These are phyloP conservation scores for Podosphaera fusca DNA, from an alignment of 2,329 filamentous ascomycete genomes.

Conservation along the genomic window DNA sequence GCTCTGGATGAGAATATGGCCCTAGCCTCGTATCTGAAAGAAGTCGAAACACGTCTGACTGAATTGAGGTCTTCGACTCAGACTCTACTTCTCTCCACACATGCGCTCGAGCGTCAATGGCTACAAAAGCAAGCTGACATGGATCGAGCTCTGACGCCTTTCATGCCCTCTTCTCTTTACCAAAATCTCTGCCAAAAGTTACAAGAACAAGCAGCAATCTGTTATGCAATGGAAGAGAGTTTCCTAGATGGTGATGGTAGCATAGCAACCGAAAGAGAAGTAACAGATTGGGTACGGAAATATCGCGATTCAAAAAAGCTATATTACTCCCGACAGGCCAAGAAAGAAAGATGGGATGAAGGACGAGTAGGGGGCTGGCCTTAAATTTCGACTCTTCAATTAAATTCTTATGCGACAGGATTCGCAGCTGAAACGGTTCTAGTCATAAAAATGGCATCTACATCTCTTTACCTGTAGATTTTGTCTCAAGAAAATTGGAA, in stretches of 20 bases:
- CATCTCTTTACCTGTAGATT: no score
- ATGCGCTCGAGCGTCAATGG: conserved; percentile 83
- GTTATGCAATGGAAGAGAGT: conserved; percentile 71
- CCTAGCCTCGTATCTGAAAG: conserved; percentile 38
- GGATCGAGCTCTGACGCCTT: conserved; percentile 63
- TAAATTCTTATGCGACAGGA: neutral
- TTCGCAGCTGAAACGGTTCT: no score
- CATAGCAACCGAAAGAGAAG: conserved; percentile 55
- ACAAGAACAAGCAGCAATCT: conserved; percentile 61
- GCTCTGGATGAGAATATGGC: conserved; percentile 49
- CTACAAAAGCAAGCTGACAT: conserved; percentile 70
- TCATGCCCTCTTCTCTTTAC: conserved; percentile 71
- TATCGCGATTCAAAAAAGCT: conserved; percentile 61
- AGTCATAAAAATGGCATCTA: no score
- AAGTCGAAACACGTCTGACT: conserved; percentile 32
- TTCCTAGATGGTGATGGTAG: conserved; percentile 38
- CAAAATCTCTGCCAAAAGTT: conserved; percentile 55
- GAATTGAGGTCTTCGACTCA: conserved; percentile 49
- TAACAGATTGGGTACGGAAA: conserved; percentile 59
- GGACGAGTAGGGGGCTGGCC: conserved; percentile 88
- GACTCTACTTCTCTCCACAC: conserved; percentile 58
- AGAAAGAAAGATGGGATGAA: conserved; percentile 88
- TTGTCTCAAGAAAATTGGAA: no score
- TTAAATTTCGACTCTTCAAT: conserved; percentile 2
- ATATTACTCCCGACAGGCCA: conserved; percentile 60